Base-by-base conservation (phyloP, 2,329 filamentous ascomycete species). In the Hypoxylon sp. region DNA sequence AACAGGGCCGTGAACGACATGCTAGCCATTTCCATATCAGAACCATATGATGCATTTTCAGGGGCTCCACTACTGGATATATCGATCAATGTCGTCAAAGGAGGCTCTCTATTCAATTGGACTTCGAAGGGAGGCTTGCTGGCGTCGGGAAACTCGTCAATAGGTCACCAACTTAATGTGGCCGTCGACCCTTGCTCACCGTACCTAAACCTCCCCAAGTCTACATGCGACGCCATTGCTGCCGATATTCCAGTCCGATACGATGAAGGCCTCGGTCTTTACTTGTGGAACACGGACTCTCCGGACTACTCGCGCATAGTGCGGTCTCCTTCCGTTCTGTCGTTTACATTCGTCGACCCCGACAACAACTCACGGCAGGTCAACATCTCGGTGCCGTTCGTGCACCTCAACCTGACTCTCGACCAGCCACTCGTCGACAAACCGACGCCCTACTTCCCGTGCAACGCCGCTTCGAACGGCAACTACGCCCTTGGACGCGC, bases 381-480 rank as follows among this genome's bases (percentile, higher is more conserved):
- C 9, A 74, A 71, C 2, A 75, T 79, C 63, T 78, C 78, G 15
- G 73, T 78, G 0, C 77, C 77, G 2, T 70, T 72, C 48, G 54
- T 48, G 29, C 66, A 73, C n/a, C 69, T 73, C 18, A 72, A 73
- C 60, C 65, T 74, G 2, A 77, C 75, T 0, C 71, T 78, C 17
- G 70, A 73, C 3, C 7, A 64, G 1, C 75, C 75, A 1, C 67
- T 78, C 4, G 62, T 69, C 7, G 61, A 67, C 2, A 64, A 43
- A 1, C 67, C 71, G 1, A 69, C 63, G 3, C 70, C 69, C 13
- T 79, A 78, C 58, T 78, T 80, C 52, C 78, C 76, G 0, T 79
- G 77, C 59, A 57, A 65, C 9, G 63, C 67, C 0, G 65, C 52
- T 2, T 53, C 62, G 2, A 56, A 56, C 1, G 54, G 61, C 1